Evolutionary conservation across 495 filamentous ascomycete genomes (phyloP).

Genomic region (Lasiosphaeria ovina): DNA sequence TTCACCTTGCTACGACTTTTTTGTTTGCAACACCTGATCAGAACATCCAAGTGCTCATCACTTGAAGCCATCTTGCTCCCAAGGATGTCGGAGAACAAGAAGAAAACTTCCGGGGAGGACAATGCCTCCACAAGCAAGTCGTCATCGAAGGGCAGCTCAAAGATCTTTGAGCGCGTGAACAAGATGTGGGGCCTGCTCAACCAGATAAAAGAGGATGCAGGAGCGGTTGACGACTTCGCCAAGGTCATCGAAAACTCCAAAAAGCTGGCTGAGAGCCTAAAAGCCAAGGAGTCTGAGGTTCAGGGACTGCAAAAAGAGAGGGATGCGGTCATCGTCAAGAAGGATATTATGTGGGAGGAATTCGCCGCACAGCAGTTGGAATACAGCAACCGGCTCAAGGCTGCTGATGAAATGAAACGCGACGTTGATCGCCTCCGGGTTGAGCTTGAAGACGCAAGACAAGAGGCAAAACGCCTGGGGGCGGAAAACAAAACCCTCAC

Average conservation of each 20-base stretch:
- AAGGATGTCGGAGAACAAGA: slow-evolving; percentile 6
- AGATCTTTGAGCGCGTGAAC: slow-evolving; percentile 5
- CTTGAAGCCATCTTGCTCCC: background rate
- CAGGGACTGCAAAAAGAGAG: background rate
- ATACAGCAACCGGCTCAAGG: background rate
- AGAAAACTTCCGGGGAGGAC: background rate
- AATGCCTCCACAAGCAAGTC: background rate
- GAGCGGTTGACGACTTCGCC: slow-evolving; percentile 1
- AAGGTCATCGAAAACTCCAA: slow-evolving; percentile 6
- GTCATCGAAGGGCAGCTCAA: slow-evolving; percentile 4
- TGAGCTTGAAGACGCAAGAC: background rate
- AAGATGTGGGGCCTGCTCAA: slow-evolving; percentile 8
- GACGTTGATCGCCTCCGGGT: background rate
- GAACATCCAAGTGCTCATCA: background rate
- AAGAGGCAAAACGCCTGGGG: background rate
- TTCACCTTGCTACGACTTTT: background rate
- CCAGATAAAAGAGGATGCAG: slow-evolving; percentile 3
- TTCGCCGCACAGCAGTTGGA: background rate
- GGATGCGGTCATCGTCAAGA: background rate
- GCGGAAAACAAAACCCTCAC: background rate
- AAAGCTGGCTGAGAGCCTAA: background rate
- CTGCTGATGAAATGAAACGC: background rate
- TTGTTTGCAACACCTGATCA: background rate
- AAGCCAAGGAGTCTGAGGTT: slow-evolving; percentile 3
- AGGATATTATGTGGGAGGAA: slow-evolving; percentile 7